A percentile compares a stretch with the other conserved stretches of the same genome.
These are phyloP conservation scores for Didymella arachidicola DNA, from an alignment of 2,329 filamentous ascomycete genomes.

Conservation along the genomic window DNA sequence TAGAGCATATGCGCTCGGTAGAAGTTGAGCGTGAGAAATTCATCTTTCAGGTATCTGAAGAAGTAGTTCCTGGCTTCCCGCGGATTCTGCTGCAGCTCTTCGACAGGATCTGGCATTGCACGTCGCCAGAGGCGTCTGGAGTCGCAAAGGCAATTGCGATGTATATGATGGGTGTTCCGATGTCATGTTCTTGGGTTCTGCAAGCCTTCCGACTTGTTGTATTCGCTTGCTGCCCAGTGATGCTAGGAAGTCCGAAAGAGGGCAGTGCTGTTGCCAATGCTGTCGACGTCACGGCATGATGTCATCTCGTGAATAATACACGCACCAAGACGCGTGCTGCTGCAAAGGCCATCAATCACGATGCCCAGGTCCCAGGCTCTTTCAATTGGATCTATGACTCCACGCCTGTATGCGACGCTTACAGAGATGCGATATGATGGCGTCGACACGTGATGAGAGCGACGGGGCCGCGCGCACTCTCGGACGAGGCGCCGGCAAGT, in stretches of 20 bases:
- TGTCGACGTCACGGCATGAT: slow-evolving; percentile 11
- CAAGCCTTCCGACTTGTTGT: slow-evolving; percentile 6
- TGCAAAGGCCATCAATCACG: not conserved
- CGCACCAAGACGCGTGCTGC: not conserved
- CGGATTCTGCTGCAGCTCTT: slow-evolving; percentile 28
- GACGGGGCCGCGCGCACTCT: too few relatives aligned
- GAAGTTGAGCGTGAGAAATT: slow-evolving; percentile 31
- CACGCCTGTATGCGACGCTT: too few relatives aligned
- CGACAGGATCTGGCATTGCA: slow-evolving; percentile 29
- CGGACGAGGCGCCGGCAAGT: not conserved
- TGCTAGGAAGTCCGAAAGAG: slow-evolving; percentile 11
- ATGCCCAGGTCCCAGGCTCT: not conserved
- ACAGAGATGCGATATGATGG: not conserved
- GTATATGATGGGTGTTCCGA: not conserved
- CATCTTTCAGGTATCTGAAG: slow-evolving; percentile 27
- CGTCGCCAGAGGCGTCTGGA: not conserved
- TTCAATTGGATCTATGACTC: not conserved
- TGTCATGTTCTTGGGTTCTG: slow-evolving; percentile 1
- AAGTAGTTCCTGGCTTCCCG: slow-evolving; percentile 31
- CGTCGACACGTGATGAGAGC: not conserved
- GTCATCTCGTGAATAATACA: slow-evolving; percentile 8
- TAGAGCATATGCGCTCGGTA: slow-evolving; percentile 44
- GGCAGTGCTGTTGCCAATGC: slow-evolving; percentile 17
- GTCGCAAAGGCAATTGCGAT: not conserved
- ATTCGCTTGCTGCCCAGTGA: not conserved